phyloP scores from a whole-genome alignment of 805 yeast species.

The Spencermartinsiella europaea region DNA sequence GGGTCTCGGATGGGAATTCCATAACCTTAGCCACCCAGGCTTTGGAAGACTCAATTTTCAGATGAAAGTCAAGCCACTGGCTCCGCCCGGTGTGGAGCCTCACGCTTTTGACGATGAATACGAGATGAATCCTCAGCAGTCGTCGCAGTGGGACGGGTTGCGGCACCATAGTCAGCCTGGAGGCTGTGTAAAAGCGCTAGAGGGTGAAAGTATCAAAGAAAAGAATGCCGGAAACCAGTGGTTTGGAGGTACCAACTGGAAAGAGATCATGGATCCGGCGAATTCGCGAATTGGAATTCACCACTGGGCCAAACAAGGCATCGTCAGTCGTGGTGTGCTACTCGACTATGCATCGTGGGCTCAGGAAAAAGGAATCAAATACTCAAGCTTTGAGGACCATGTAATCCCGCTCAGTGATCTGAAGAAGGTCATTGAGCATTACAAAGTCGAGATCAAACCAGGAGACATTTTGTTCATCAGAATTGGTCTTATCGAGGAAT shows the following conservation, averaged over 20 bases:
- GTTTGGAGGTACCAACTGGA: constrained; percentile 17
- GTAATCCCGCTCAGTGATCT: constrained; percentile 25
- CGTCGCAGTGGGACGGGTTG: constrained; percentile 34
- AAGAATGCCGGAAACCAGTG: constrained; percentile 9
- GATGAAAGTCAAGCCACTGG: constrained; percentile 3
- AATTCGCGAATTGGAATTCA: constrained; percentile 18
- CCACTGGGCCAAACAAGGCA: constrained; percentile 27
- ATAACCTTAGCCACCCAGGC: constrained; percentile 8
- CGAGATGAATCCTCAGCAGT: constrained; percentile 29
- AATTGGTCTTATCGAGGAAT: constrained; percentile 30
- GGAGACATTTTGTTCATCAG: constrained; percentile 33
- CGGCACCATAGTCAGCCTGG: constrained; percentile 28
- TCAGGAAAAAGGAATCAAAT: constrained; percentile 24
- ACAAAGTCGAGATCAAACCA: constrained; percentile 24
- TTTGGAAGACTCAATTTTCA: constrained; percentile 7
- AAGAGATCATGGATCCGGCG: constrained; percentile 19
- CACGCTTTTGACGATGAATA: constrained; percentile 28
- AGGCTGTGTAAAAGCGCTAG: constrained; percentile 4
- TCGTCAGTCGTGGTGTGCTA: constrained; percentile 33
- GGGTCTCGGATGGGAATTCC: constrained; percentile 15
- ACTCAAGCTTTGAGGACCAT: constrained; percentile 25
- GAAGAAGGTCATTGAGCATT: constrained; percentile 21
- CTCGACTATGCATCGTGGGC: constrained; percentile 32
- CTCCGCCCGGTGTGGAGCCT: neutral
- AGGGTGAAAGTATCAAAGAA: constrained; percentile 6